A percentile compares a stretch with the other conserved stretches of the same genome.
phyloP scores from a whole-genome alignment of 2,329 filamentous ascomycete species.

The Ambrosiella cleistominuta region DNA sequence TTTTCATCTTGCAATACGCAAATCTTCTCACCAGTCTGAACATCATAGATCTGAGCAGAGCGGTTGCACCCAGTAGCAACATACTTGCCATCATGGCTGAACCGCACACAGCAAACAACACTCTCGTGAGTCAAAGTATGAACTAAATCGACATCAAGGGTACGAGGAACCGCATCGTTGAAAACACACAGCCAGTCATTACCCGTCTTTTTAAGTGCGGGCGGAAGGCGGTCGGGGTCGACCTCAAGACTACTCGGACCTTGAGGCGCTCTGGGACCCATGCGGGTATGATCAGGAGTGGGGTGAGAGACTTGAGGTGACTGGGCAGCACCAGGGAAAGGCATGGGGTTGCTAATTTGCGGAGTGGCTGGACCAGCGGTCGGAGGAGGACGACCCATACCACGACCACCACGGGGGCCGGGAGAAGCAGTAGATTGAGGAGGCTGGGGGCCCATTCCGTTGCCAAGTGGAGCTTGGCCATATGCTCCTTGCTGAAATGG shows the following conservation, averaged over 20 bases:
- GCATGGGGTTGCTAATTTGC: slow-evolving; percentile 74
- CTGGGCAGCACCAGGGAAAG: slow-evolving; percentile 65
- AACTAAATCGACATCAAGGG: slow-evolving; percentile 82
- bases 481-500: slow-evolving; percentile 63
- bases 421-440: slow-evolving; percentile 76
- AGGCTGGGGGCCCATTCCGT: slow-evolving; percentile 65
- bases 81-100: slow-evolving; percentile 88
- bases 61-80: slow-evolving; percentile 94
- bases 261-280: slow-evolving; percentile 23
- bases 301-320: slow-evolving; percentile 82
- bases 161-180: slow-evolving; percentile 76
- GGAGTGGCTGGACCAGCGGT: slow-evolving; percentile 60
- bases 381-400: slow-evolving; percentile 47
- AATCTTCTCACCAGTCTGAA: slow-evolving; percentile 69
- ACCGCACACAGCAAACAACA: slow-evolving; percentile 94
- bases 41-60: slow-evolving; percentile 98
- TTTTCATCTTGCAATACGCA: slow-evolving; percentile 79
- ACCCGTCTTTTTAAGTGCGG: slow-evolving; percentile 74
- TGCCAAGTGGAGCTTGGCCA: slow-evolving; percentile 38
- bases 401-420: slow-evolving; percentile 48
- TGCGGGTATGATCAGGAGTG: slow-evolving; percentile 47
- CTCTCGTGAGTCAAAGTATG: slow-evolving; percentile 89
- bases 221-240: slow-evolving; percentile 68
- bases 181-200: slow-evolving; percentile 94
- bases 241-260: slow-evolving; percentile 41